Base-by-base conservation (phyloP, 1,284 basidiomycete genomes). In the Quambalaria eucalypti region DNA sequence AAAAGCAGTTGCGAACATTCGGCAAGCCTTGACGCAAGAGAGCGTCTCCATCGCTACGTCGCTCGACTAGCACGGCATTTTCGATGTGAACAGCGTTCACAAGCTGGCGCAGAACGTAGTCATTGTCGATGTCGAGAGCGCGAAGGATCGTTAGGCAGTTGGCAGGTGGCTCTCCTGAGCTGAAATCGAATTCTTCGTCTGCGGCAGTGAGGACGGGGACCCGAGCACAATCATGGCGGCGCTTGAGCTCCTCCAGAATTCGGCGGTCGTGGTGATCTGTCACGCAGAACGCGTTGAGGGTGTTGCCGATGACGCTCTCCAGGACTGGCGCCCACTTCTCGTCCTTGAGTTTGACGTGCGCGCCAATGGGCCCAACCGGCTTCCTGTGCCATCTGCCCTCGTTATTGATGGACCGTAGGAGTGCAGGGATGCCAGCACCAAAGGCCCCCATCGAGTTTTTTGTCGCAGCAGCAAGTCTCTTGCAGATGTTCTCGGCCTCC, bases 281-380 rank as follows among this genome's bases (percentile, higher is more conserved):
- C 31, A 95, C 82, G 0, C 85, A 86, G 73, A 88, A 98, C 1
- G 84, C 81, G 28, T 80, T 83, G 77, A 98, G 81, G 5, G 80
- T 69, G 4, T 62, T 55, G 3, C 82, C 83, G 2, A 98, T 79
- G 63, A 86, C 81, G 16, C 78, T 78, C 36, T 88, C 82, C 60
- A 96, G 74, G 6, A 89, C 66, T 0, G 78, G 77, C 0, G 82
- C 83, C 84, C 88, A 98, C 29, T 74, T 78, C 61, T 79, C 77
- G 56, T 95, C 87, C 53, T 79, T 83, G 48, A 91, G 82, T 66
- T 85, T 86, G 62, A 98, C 85, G 71, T 97, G 78, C 0, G 91
- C 90, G 0, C 95, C 95, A 28, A 96, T 76, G 0, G 93, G 92
- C 14, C 73, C 73, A 14, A 73, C 42, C 10, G 71, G 71, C 39